Evolutionary conservation across 345 rosid genomes (phyloP), one percentile per base, ranked within the genome.

Genomic region (Cardiospermum halicacabum): DNA sequence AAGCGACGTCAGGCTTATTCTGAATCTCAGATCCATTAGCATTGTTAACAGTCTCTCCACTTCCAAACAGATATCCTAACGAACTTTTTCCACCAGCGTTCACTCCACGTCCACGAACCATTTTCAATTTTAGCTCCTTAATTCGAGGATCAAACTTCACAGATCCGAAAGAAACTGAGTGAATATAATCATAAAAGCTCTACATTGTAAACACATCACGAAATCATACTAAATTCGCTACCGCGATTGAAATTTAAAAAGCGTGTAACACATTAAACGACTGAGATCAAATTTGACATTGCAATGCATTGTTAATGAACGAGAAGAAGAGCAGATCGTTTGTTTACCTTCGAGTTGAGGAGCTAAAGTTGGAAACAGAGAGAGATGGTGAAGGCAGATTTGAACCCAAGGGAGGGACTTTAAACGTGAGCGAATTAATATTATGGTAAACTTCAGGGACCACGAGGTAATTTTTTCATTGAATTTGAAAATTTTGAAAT

Each of bases 81-180:
- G 96, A 92, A 76, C 97, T 91, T 72, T 85, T 94, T 43, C 97
- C 97, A 43, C 92, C 94, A 67, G 83, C 74, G 49, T 89, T 82
- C 31, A 84, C 91, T 76, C 93, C 93, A 60, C 91, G 87, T 66
- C 93, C 91, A 54, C 89, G 89, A 69, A 93, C 93, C 96, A 91
- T 88, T 51, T 39, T 60, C 18, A 42, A 10, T 8, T 21, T 1
- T 15, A 7, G 36, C 53, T 43, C 37, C 12, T 16, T 24, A 21
- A 37, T 42, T 31, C 40, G 40, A 2, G 8, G 15, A 37, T 24
- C 15, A 24, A 30, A 3, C 15, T 36, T 30, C n/a, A n/a, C n/a
- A n/a, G n/a, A n/a, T n/a, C n/a, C n/a, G n/a, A n/a, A n/a, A n/a
- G n/a, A n/a, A n/a, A n/a, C n/a, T n/a, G n/a, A n/a, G n/a, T n/a